Conservation (phyloP, 805 yeast genomes). For the Candida ascalaphidarum region DNA sequence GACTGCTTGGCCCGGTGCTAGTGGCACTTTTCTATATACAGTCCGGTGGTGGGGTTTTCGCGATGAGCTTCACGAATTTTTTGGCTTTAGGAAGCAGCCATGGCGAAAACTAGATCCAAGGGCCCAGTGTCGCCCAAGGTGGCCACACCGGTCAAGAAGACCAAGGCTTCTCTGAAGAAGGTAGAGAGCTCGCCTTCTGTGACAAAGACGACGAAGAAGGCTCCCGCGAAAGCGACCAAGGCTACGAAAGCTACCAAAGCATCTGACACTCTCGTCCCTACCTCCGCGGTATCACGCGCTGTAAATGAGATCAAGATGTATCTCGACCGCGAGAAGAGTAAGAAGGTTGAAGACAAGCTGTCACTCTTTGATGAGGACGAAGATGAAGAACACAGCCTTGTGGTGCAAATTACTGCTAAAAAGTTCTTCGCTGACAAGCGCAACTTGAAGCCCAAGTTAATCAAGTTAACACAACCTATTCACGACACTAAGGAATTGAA, state of each 20-base stretch:
- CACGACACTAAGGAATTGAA: slow-evolving; percentile 34
- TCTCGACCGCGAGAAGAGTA: slow-evolving; percentile 24
- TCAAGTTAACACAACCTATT: slow-evolving; percentile 40
- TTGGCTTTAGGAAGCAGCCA: slow-evolving; percentile 2
- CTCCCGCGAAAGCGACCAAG: slow-evolving; percentile 4
- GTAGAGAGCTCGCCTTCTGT: slow-evolving; percentile 15
- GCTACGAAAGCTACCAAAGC: slow-evolving; percentile 2
- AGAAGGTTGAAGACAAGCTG: slow-evolving; percentile 22
- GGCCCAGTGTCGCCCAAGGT: slow-evolving; percentile 15
- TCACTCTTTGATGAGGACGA: slow-evolving; percentile 47
- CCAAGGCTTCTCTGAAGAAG: slow-evolving; percentile 12
- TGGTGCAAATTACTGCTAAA: slow-evolving; percentile 56
- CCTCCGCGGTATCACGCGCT: slow-evolving; percentile 33
- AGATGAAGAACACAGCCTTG: slow-evolving; percentile 46
- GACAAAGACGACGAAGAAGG: slow-evolving; percentile 9
- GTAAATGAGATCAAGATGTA: slow-evolving; percentile 60
- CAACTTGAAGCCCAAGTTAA: slow-evolving; percentile 46
- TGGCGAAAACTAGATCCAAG: slow-evolving; percentile 28
- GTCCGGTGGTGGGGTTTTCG: neutral
- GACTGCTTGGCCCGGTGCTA: neutral
- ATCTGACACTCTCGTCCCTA: slow-evolving; percentile 7
- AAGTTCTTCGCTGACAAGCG: slow-evolving; percentile 54
- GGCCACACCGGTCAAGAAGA: slow-evolving; percentile 18
- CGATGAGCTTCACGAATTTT: no score
- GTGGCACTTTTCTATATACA: neutral